Base-by-base conservation (phyloP, 192 early-diverging fungal genomes). In the Geranomyces variabilis region DNA sequence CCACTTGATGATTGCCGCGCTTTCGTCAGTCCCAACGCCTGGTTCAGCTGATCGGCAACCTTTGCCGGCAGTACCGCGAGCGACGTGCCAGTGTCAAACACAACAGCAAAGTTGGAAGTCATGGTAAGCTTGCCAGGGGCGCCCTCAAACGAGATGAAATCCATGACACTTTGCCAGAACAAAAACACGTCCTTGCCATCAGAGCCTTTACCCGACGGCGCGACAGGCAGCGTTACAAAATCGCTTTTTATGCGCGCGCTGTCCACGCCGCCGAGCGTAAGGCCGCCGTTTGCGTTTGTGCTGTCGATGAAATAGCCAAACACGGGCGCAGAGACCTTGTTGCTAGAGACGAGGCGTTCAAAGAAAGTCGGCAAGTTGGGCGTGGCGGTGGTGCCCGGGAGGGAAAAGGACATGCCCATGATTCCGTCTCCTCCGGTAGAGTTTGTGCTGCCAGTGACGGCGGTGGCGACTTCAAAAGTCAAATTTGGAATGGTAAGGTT, bases 251-350 rank as follows among this genome's bases (percentile, higher is more conserved):
- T 75, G n/a, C 80, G 65, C 15, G 73, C 48, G 4, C 41, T 44
- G 59, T 83, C 81, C 31, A 81, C 69, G 67, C 78, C 81, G 19
- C 81, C 81, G 15, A 83, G 56, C 13, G 68, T 72, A 41, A 41
- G 36, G 5, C 36, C 36, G 41, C 77, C 77, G 29, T 31, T 46
- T 13, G 9, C n/a, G 28, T 73, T 63, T n/a, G 34, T 68, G 24
- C n/a, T 36, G 63, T 67, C 67, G 47, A 83, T 79, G 64, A 66
- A 79, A 58, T 75, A 78, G 9, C 68, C 64, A 62, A 83, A 83
- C 14, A 75, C 67, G 45, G 74, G 68, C 10, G 60, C 48, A 10
- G 43, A 8, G 12, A 77, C 71, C 24, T 65, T 57, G 0, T 65
- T 70, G 24, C 7, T 6, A 3, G 10, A 30, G 15, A 81, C 45